Conservation (phyloP, 306 rosid species). For the Calophaca sinica region DNA sequence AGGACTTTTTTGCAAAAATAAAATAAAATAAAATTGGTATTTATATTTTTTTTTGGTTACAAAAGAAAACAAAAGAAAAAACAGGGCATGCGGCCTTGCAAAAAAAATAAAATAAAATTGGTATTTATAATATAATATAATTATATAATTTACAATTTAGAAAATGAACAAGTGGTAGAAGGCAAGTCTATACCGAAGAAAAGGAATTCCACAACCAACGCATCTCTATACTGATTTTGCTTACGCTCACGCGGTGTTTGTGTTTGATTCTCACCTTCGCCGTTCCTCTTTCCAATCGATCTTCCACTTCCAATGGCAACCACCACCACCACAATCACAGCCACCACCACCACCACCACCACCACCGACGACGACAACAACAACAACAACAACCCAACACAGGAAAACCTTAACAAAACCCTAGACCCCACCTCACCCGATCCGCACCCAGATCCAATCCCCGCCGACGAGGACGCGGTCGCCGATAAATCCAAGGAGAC, state of each 20-base stretch:
- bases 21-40: too few species aligned
- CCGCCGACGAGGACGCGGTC: conserved; percentile 36
- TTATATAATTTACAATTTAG: too few species aligned
- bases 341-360: conserved; percentile 41
- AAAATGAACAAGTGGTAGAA: too few species aligned
- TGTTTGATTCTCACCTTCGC: conserved; percentile 7
- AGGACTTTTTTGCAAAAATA: too few species aligned
- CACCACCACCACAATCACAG: conserved; percentile 17
- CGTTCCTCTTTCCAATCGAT: not conserved
- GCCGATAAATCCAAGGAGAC: conserved; percentile 43
- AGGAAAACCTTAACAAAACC: conserved; percentile 70
- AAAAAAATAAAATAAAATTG: too few species aligned
- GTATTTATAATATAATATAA: too few species aligned
- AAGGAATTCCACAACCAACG: not conserved
- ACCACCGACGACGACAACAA: conserved; percentile 37
- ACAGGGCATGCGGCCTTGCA: too few species aligned
- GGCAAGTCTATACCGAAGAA: too few species aligned
- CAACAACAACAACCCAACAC: conserved; percentile 45
- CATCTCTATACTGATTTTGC: not conserved
- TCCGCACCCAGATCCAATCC: conserved; percentile 42
- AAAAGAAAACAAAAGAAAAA: too few species aligned
- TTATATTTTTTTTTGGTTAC: too few species aligned
- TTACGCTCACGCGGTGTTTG: not conserved
- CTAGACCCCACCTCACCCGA: conserved; percentile 46
- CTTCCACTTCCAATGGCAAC: conserved; percentile 60